Percentiles rank a stretch among this genome's conserved stretches.
These are phyloP conservation scores for Calonectria leucothoes DNA, from an alignment of 2,329 filamentous ascomycete genomes.

Conservation along the genomic window DNA sequence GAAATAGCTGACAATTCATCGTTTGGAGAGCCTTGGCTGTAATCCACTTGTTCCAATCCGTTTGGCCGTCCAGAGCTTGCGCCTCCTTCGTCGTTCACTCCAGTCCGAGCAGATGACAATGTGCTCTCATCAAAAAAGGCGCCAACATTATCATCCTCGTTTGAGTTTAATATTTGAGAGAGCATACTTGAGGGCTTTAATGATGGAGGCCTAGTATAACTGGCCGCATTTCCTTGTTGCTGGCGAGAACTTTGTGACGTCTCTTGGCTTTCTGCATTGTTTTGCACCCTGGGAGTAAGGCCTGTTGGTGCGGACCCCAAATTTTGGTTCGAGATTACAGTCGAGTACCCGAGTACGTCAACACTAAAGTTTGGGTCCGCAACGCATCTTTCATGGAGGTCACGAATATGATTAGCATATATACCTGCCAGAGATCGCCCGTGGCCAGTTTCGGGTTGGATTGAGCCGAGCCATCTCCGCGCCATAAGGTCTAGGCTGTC, in stretches of 20 bases:
- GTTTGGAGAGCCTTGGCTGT: conserved; percentile 13
- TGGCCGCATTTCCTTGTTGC: background rate
- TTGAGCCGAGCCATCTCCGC: conserved; percentile 10
- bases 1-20: conserved; percentile 19
- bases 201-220: too few species aligned
- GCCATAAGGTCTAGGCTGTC: conserved; percentile 17
- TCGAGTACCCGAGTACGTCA: conserved; percentile 14
- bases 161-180: background rate
- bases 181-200: background rate
- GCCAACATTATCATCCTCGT: too few species aligned
- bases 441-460: background rate
- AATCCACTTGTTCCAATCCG: background rate
- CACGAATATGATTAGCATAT: conserved; percentile 18
- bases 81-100: background rate
- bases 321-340: conserved; percentile 14
- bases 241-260: background rate
- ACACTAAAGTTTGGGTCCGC: conserved; percentile 13
- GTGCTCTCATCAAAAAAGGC: background rate
- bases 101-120: background rate
- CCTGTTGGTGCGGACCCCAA: background rate
- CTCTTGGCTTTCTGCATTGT: background rate
- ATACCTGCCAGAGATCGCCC: conserved; percentile 6
- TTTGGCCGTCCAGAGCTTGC: background rate
- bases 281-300: background rate
- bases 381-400: conserved; percentile 9